A percentile compares a stretch with the other conserved stretches of the same genome.
Conservation (phyloP, 2,329 filamentous ascomycete species). For the Diaporthe citriasiana region DNA sequence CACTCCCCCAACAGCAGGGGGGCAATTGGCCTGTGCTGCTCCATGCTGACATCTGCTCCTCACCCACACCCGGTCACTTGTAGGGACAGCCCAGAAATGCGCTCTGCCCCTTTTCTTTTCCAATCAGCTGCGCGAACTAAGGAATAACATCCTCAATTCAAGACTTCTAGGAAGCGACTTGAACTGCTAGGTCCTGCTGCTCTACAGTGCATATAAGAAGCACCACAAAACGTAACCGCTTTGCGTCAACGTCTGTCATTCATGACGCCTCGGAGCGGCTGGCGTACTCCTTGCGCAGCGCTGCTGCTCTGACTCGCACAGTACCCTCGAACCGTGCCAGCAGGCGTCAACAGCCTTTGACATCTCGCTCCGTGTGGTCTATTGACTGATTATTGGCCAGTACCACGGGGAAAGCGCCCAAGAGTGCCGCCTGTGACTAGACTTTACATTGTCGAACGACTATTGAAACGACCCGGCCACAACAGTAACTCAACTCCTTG, state of each 20-base stretch:
- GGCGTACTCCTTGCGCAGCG: not conserved
- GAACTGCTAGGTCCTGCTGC: slow-evolving; percentile 1
- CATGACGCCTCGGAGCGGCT: not conserved
- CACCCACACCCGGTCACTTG: slow-evolving; percentile 4
- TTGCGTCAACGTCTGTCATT: not conserved
- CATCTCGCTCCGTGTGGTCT: not conserved
- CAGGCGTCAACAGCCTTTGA: not conserved
- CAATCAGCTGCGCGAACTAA: not conserved
- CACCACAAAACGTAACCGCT: not conserved
- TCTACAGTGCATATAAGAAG: not conserved
- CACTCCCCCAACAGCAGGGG: slow-evolving; percentile 30
- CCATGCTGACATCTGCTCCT: slow-evolving; percentile 21
- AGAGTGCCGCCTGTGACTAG: slow-evolving; percentile 4
- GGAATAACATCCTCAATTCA: not conserved
- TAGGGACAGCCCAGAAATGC: not conserved
- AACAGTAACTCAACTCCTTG: slow-evolving; percentile 20
- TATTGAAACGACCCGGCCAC: slow-evolving; percentile 28
- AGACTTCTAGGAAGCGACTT: not conserved
- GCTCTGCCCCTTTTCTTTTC: slow-evolving; percentile 31
- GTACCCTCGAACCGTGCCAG: slow-evolving; percentile 6
- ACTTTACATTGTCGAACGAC: slow-evolving; percentile 6
- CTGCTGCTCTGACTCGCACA: slow-evolving; percentile 18
- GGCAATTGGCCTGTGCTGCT: slow-evolving; percentile 33
- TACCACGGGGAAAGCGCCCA: not conserved
- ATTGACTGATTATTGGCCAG: slow-evolving; percentile 2